Base-by-base conservation (phyloP, 2,329 filamentous ascomycete species). In the Scleromitrula shiraiana region DNA sequence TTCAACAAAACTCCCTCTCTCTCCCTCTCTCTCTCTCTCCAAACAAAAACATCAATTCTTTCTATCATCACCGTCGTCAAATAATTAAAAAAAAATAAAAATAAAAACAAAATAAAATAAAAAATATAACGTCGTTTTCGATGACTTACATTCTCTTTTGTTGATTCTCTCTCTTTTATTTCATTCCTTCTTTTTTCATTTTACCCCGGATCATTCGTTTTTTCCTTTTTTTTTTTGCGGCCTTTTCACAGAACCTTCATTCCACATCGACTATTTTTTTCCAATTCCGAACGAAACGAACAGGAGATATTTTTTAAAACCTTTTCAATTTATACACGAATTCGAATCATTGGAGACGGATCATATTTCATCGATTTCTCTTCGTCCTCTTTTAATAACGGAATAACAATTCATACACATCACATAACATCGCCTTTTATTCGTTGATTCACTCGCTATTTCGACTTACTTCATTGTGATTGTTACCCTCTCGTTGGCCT, bases 21-120 rank as follows among this genome's bases (percentile, higher is more conserved):
- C n/a, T n/a, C n/a, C n/a, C n/a, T n/a, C n/a, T 1, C 84, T 85
- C 53, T 76, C 73, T 6, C 85, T 96, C 90, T 0, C 80, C 89
- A 0, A 80, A 73, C 1, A 89, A 73, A 61, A 94, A 94, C 49
- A 72, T 70, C 37, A 90, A 85, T 7, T 73, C 76, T 0, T 83
- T 85, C 19, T 30, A 37, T 37, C 41, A 22, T 44, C 10, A 15
- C 17, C 41, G 41, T 22, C 41, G 23, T 19, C 23, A 5, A 36
- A 22, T 20, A 32, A 32, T 30, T 36, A 20, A 26, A 17, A n/a
- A n/a, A n/a, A n/a, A n/a, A n/a, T n/a, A n/a, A n/a, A n/a, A n/a
- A n/a, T n/a, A n/a, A n/a, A n/a, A n/a, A n/a, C n/a, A n/a, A n/a
- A n/a, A n/a, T n/a, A n/a, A n/a, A n/a, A n/a, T n/a, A n/a, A n/a